Base-by-base conservation (phyloP, 2,329 filamentous ascomycete genomes). In the Calonectria montana region DNA sequence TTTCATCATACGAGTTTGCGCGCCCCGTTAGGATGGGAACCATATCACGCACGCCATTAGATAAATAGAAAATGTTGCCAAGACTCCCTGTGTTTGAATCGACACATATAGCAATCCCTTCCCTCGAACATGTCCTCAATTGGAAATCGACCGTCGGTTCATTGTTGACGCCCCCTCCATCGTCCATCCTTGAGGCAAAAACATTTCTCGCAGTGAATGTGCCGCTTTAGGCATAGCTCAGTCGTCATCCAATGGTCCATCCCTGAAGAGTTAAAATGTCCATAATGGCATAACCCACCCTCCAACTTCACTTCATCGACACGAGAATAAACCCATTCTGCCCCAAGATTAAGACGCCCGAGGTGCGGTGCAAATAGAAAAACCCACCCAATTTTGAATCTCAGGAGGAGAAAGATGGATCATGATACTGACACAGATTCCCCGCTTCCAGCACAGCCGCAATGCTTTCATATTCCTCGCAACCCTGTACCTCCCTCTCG, bases 1-100 rank as follows among this genome's bases (percentile, higher is more conserved):
- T 39, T 59, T 59, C 53, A 59, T 59, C 53, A 39, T 59, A 59
- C 53, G 53, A 59, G 53, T 59, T 59, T 59, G 53, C 31, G 53
- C 15, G 35, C 21, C n/a, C 27, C 50, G 23, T 10, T 8, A 9
- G 31, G n/a, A 25, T 31, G 12, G 53, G 35, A 57, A 37, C 29
- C 23, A 39, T 39, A 23, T 35, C 35, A 23, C 53, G n/a, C 21
- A 25, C 31, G 12, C 31, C 25, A 35, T 39, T 16, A 9, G 2
- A 23, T 10, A 9, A 39, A 6, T 5, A 23, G 13, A 16, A 23
- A 15, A 25, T 4, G n/a, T n/a, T n/a, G 16, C 23, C 21, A 25
- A 25, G 31, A 59, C 8, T 7, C 35, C 53, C 23, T 15, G 9
- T 31, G 53, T 18, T 45, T 10, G 18, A 21, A 13, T n/a, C 7